Conservation (phyloP, 768 basidiomycete genomes). For the Termitomyces bulborhizus region DNA sequence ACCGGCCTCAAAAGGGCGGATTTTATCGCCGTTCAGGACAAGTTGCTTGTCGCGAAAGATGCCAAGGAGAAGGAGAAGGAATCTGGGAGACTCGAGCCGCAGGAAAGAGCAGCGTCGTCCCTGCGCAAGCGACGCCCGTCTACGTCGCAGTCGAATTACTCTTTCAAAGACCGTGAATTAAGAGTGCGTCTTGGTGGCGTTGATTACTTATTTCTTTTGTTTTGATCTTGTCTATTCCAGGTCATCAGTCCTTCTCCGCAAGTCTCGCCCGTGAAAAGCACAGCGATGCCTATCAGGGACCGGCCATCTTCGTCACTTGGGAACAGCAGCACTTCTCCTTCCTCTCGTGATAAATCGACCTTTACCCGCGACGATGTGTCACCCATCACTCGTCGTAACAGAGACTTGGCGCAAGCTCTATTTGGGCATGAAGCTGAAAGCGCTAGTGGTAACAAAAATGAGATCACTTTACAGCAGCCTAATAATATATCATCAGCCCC, state of each 20-base stretch:
- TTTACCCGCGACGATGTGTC: constrained; percentile 29
- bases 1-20: constrained; percentile 68
- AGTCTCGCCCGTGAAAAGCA: constrained; percentile 28
- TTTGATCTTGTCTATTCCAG: constrained; percentile 26
- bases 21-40: constrained; percentile 69
- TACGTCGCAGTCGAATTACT: constrained; percentile 78
- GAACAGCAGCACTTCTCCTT: constrained; percentile 9
- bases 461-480: neutral
- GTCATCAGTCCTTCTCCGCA: constrained; percentile 55
- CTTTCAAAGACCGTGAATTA: constrained; percentile 44
- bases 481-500: neutral
- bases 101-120: constrained; percentile 59
- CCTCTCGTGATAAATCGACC: constrained; percentile 6
- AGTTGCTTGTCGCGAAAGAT: constrained; percentile 57
- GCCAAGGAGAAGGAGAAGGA: constrained; percentile 44
- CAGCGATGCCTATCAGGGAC: constrained; percentile 23
- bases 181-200: constrained; percentile 15
- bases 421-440: constrained; percentile 45
- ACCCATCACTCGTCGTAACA: constrained; percentile 54
- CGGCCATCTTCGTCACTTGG: constrained; percentile 19
- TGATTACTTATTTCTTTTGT: constrained; percentile 4
- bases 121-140: constrained; percentile 70
- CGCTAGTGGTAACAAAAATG: constrained; percentile 2
- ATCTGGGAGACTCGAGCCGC: constrained; percentile 39
- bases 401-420: constrained; percentile 71